These are phyloP conservation scores for Grifola frondosa DNA, from an alignment of 1,284 basidiomycete species.

Conservation along the genomic window DNA sequence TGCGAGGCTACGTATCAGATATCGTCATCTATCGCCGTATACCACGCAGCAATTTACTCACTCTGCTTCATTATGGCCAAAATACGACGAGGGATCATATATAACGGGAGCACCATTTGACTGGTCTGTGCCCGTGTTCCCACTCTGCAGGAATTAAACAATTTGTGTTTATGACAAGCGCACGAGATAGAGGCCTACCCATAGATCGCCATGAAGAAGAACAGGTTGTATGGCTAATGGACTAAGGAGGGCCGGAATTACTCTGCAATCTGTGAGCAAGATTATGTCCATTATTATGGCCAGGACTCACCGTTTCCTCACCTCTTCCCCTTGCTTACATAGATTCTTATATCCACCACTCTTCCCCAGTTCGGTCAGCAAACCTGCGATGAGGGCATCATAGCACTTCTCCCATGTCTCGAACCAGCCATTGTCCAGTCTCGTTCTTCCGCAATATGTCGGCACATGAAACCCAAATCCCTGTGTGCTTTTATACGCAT, in stretches of 20 bases:
- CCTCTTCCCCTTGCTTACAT: slow-evolving; percentile 51
- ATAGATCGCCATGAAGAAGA: slow-evolving; percentile 84
- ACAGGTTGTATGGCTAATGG: slow-evolving; percentile 67
- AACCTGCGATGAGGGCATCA: slow-evolving; percentile 63
- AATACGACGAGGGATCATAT: slow-evolving; percentile 83
- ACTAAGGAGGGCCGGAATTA: slow-evolving; percentile 73
- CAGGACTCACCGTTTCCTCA: slow-evolving; percentile 61
- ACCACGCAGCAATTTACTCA: slow-evolving; percentile 42
- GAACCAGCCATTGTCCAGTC: slow-evolving; percentile 76
- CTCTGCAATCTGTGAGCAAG: slow-evolving; percentile 41
- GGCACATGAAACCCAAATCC: slow-evolving; percentile 77
- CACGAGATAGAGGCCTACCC: slow-evolving; percentile 50
- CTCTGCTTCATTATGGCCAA: slow-evolving; percentile 88
- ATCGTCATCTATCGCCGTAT: too few relatives aligned
- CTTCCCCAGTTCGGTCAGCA: slow-evolving; percentile 55
- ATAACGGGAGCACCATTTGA: slow-evolving; percentile 64
- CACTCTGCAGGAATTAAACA: slow-evolving; percentile 46
- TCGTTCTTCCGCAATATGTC: slow-evolving; percentile 80
- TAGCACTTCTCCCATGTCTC: slow-evolving; percentile 74
- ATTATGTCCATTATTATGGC: not conserved
- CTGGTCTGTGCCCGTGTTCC: slow-evolving; percentile 66
- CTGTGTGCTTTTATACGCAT: slow-evolving; percentile 49
- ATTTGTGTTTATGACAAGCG: not conserved
- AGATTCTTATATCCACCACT: slow-evolving; percentile 48
- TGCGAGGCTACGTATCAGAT: slow-evolving; percentile 54